Evolutionary conservation across 148 eudicot genomes (phyloP).

Genomic region (Fagopyrum tataricum): DNA sequence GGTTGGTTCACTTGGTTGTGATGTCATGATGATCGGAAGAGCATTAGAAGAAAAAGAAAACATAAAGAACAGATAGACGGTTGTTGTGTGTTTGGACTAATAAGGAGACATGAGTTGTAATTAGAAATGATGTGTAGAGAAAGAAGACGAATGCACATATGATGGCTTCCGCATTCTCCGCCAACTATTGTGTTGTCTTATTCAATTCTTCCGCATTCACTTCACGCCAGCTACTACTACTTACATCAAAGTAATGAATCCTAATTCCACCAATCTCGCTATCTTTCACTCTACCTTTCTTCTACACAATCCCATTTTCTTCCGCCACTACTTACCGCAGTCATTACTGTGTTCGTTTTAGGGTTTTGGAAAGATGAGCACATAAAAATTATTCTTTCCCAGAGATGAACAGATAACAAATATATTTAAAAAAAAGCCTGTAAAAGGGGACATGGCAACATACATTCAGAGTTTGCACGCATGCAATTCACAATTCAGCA

Average conservation of each 20-base stretch:
- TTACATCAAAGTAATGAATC: neutral
- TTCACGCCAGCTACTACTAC: neutral
- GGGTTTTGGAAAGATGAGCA: neutral
- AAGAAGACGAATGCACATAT: neutral
- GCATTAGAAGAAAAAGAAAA: no score
- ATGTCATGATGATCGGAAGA: no score
- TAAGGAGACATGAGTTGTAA: neutral
- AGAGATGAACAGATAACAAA: neutral
- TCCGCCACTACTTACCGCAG: neutral
- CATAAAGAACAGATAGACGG: no score
- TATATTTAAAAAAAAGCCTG: neutral
- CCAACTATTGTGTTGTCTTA: neutral
- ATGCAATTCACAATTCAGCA: neutral
- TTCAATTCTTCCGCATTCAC: conserved; percentile 2
- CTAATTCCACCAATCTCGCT: neutral
- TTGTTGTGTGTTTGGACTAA: no score
- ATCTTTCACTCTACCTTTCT: neutral
- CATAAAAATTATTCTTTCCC: neutral
- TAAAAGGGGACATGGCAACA: neutral
- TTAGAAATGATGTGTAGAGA: neutral
- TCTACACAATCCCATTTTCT: neutral
- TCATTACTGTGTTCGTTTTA: neutral
- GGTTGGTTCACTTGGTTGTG: no score
- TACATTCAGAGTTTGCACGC: neutral
- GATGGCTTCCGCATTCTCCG: conserved; percentile 5